Evolutionary conservation across 1,284 basidiomycete genomes (phyloP).

Genomic region (Cystobasidium slooffiae): DNA sequence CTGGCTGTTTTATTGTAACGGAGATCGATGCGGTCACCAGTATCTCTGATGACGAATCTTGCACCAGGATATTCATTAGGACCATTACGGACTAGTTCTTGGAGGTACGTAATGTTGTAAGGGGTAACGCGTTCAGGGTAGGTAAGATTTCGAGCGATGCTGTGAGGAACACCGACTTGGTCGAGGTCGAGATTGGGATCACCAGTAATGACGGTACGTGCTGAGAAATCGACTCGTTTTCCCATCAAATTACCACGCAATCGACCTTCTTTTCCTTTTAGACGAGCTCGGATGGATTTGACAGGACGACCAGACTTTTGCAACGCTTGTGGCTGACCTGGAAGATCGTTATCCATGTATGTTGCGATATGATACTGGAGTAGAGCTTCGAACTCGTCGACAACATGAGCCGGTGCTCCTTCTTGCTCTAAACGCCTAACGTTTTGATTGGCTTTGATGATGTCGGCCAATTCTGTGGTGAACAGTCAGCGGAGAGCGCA

Average conservation of each 20-base stretch:
- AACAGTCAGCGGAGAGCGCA: background rate
- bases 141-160: conserved; percentile 96
- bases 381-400: conserved; percentile 94
- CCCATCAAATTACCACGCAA: conserved; percentile 99
- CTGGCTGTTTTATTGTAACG: conserved; percentile 93
- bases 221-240: conserved; percentile 99
- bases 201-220: conserved; percentile 98
- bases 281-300: conserved; percentile 95
- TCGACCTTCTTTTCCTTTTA: conserved; percentile 99
- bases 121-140: conserved; percentile 98
- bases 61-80: conserved; percentile 96
- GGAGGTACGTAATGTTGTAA: conserved; percentile 93
- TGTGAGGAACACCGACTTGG: conserved; percentile 96
- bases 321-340: conserved; percentile 94
- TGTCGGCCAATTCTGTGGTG: conserved; percentile 75
- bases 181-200: conserved; percentile 97
- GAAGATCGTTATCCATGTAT: conserved; percentile 99
- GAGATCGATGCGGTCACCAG: conserved; percentile 95
- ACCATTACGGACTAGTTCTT: conserved; percentile 95
- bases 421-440: conserved; percentile 93
- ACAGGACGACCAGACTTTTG: conserved; percentile 98
- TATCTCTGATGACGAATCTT: conserved; percentile 95
- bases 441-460: conserved; percentile 92
- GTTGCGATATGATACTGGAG: conserved; percentile 98
- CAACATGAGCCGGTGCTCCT: conserved; percentile 93